phyloP scores from a whole-genome alignment of 2,329 filamentous ascomycete species.

The Diplodia seriata region DNA sequence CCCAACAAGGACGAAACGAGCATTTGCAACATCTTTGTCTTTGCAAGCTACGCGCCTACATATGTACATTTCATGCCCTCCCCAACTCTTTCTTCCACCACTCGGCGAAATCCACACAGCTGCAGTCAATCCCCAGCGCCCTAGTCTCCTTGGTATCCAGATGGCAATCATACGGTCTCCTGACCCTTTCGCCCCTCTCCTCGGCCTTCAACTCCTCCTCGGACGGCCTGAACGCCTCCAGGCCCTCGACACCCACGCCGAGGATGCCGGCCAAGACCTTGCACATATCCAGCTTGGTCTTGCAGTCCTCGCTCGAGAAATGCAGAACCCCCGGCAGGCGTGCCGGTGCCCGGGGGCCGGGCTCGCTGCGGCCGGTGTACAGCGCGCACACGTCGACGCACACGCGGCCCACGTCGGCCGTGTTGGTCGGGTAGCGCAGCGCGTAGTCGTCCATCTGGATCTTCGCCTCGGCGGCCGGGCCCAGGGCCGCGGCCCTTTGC shows the following conservation, averaged over 20 bases:
- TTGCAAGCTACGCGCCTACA: not conserved
- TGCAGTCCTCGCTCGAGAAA: constrained; percentile 83
- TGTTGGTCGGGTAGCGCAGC: constrained; percentile 85
- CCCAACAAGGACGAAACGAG: too few species aligned
- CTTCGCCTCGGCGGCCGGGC: constrained; percentile 58
- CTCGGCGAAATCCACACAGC: constrained; percentile 74
- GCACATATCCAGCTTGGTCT: constrained; percentile 91
- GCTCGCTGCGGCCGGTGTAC: constrained; percentile 54
- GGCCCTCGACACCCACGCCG: constrained; percentile 68
- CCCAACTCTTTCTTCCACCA: constrained; percentile 68
- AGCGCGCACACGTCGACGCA: constrained; percentile 75
- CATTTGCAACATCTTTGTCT: not conserved
- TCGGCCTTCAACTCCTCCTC: constrained; percentile 75
- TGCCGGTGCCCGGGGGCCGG: constrained; percentile 44
- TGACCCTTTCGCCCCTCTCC: constrained; percentile 57
- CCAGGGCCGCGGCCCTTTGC: constrained; percentile 69
- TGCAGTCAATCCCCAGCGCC: constrained; percentile 76
- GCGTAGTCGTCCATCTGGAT: constrained; percentile 88
- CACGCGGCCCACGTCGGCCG: constrained; percentile 82
- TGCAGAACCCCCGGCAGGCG: constrained; percentile 75
- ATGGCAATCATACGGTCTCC: constrained; percentile 88
- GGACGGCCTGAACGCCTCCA: constrained; percentile 65
- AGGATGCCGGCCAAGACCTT: constrained; percentile 79
- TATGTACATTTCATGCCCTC: not conserved
- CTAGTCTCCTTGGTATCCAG: constrained; percentile 77